Evolutionary conservation across 768 basidiomycete genomes (phyloP).

Genomic region (Lentinula sp.): DNA sequence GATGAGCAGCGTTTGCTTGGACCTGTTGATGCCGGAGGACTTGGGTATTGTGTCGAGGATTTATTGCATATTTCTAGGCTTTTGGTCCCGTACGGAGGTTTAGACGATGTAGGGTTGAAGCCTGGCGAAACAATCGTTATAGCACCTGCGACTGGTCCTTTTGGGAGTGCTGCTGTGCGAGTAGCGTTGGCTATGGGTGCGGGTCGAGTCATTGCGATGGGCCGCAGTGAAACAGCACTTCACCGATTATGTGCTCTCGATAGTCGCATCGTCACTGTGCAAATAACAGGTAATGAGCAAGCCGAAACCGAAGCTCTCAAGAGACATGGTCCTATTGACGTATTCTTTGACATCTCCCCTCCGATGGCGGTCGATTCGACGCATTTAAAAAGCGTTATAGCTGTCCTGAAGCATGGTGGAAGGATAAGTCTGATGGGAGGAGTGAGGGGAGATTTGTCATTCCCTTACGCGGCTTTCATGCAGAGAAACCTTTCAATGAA

Average conservation of each 20-base stretch:
- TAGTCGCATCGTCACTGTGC: not conserved
- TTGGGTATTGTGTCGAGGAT: not conserved
- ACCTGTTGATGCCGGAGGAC: not conserved
- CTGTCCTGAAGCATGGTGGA: not conserved
- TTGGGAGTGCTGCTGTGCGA: slow-evolving; percentile 6
- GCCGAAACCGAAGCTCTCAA: not conserved
- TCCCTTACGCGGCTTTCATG: not conserved
- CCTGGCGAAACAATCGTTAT: slow-evolving; percentile 2
- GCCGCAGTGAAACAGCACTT: not conserved
- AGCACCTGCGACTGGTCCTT: slow-evolving; percentile 7
- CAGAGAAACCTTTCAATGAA: not conserved
- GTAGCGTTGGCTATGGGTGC: slow-evolving; percentile 9
- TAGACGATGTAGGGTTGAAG: not conserved
- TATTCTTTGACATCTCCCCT: not conserved
- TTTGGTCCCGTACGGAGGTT: not conserved
- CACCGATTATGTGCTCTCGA: not conserved
- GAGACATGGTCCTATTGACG: not conserved
- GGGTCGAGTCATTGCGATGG: slow-evolving; percentile 7
- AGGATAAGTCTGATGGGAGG: not conserved
- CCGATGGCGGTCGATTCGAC: not conserved
- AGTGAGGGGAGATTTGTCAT: not conserved
- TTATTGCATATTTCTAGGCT: not conserved
- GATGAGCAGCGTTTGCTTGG: not conserved
- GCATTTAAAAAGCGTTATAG: not conserved
- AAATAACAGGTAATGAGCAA: not conserved